Evolutionary conservation across 2,329 filamentous ascomycete species (phyloP).

Genomic region (Ascochyta rabiei): DNA sequence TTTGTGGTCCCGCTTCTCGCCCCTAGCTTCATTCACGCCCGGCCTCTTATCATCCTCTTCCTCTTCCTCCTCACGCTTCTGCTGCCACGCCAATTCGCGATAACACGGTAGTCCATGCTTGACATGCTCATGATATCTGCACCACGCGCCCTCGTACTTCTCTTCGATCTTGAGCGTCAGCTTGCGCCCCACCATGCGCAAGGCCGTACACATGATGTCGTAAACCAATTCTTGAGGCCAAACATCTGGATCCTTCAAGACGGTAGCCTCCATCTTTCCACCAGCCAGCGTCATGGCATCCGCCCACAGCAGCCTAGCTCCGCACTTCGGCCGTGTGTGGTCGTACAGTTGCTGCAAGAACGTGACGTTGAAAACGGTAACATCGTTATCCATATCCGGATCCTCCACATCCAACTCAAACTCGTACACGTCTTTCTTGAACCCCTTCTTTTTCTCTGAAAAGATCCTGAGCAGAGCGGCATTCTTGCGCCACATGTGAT

Average conservation of each 20-base stretch:
- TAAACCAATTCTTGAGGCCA: conserved; percentile 23
- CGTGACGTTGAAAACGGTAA: conserved; percentile 19
- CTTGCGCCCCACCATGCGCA: conserved; percentile 30
- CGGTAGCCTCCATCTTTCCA: conserved; percentile 12
- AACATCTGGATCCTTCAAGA: neutral
- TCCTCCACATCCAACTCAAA: conserved; percentile 20
- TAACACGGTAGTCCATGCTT: conserved; percentile 33
- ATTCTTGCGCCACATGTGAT: conserved; percentile 30
- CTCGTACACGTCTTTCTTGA: conserved; percentile 11
- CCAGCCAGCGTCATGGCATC: conserved; percentile 40
- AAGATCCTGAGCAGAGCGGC: conserved; percentile 4
- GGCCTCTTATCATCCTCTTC: neutral
- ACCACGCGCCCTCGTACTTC: conserved; percentile 35
- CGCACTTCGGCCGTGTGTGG: conserved; percentile 23
- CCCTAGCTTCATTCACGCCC: neutral
- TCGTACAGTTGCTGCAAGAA: conserved; percentile 31
- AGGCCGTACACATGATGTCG: conserved; percentile 34
- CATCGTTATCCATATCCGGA: conserved; percentile 14
- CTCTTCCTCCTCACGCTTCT: neutral
- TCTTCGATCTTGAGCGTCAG: conserved; percentile 43
- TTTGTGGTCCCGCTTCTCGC: neutral
- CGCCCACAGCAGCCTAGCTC: conserved; percentile 41
- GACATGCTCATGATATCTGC: conserved; percentile 41
- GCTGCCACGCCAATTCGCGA: conserved; percentile 4
- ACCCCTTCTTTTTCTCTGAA: conserved; percentile 1